These are phyloP conservation scores for Spiromyces aspiralis DNA, from an alignment of 371 early-diverging fungal genomes.

Conservation along the genomic window DNA sequence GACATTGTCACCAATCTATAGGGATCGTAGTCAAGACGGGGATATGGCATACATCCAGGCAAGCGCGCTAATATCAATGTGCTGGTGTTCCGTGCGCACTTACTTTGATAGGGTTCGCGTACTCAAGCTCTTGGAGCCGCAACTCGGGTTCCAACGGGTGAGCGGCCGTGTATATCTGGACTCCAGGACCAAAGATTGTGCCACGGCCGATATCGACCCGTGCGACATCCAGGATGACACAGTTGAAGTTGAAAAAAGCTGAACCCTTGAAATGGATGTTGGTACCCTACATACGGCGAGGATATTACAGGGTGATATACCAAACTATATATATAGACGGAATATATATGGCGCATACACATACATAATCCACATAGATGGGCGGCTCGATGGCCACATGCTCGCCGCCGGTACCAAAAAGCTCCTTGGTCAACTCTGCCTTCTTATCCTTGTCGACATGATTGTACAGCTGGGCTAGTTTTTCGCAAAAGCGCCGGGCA, in stretches of 20 bases:
- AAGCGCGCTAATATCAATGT: too few species aligned
- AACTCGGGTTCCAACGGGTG: constrained; percentile 46
- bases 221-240: constrained; percentile 48
- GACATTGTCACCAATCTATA: constrained; percentile 41
- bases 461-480: constrained; percentile 33
- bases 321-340: neutral
- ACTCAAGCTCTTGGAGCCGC: constrained; percentile 22
- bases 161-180: constrained; percentile 55
- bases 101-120: constrained; percentile 31
- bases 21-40: neutral
- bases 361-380: constrained; percentile 43
- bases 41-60: neutral
- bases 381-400: constrained; percentile 39
- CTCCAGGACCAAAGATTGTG: constrained; percentile 55
- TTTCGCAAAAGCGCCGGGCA: constrained; percentile 8
- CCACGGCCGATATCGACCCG: constrained; percentile 46
- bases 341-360: neutral
- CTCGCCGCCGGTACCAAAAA: constrained; percentile 37
- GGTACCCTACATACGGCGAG: constrained; percentile 22
- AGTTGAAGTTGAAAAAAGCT: constrained; percentile 49
- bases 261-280: constrained; percentile 50
- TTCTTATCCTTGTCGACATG: constrained; percentile 10
- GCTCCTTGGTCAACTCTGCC: constrained; percentile 25
- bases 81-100: too few species aligned
- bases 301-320: neutral